Conservation (phyloP, 495 filamentous ascomycete genomes). For the Elasticomyces elasticus region DNA sequence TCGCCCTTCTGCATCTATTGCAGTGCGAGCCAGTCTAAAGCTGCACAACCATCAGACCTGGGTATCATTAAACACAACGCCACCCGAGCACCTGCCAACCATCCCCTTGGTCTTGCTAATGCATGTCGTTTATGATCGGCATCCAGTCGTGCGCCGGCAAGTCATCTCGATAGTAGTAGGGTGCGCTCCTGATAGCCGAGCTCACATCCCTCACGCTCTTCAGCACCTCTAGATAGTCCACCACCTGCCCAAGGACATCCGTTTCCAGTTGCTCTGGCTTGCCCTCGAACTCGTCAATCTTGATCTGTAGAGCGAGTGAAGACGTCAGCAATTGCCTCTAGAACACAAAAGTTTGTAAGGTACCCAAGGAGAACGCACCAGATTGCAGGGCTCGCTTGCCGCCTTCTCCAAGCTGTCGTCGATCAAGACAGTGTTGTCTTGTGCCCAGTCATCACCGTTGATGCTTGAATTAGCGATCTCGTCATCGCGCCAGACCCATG, state of each 20-base stretch:
- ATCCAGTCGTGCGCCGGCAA: constrained; percentile 1
- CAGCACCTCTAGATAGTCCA: constrained; percentile 29
- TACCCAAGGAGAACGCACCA: too few species aligned
- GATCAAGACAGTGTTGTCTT: constrained; percentile 80
- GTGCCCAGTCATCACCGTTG: constrained; percentile 47
- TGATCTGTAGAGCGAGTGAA: too few species aligned
- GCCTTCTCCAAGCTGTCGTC: constrained; percentile 79
- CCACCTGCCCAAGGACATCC: constrained; percentile 31
- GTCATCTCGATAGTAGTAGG: background rate
- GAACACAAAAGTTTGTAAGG: too few species aligned
- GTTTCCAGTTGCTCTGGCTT: constrained; percentile 17
- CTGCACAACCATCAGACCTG: background rate
- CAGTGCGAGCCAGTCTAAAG: too few species aligned
- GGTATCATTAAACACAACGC: background rate
- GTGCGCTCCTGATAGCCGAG: constrained; percentile 18
- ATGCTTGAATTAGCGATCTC: constrained; percentile 46
- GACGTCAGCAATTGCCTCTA: too few species aligned
- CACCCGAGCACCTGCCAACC: background rate
- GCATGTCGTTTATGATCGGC: constrained; percentile 2
- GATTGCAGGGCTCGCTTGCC: constrained; percentile 70
- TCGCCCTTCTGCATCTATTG: too few species aligned
- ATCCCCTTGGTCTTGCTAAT: background rate
- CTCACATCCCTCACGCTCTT: constrained; percentile 36
- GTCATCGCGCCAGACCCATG: constrained; percentile 54
- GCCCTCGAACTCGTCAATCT: constrained; percentile 65